These are phyloP conservation scores for Tulasnella sp. DNA, from an alignment of 768 basidiomycete species.

Conservation along the genomic window DNA sequence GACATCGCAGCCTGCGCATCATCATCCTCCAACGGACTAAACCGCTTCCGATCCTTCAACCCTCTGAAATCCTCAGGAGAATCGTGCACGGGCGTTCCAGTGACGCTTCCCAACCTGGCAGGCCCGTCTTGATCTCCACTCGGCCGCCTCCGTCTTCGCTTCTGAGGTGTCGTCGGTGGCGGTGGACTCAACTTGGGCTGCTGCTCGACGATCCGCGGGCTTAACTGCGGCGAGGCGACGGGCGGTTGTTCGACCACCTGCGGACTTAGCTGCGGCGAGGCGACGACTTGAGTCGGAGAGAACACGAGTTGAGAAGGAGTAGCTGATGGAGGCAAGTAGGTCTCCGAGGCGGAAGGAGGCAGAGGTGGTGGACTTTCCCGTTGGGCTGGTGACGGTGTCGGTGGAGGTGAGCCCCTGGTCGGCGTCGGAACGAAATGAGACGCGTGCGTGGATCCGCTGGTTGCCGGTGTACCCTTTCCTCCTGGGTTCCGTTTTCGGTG, in stretches of 20 bases:
- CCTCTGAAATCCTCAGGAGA: slow-evolving; percentile 14
- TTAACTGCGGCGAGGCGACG: neutral
- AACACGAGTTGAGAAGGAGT: neutral
- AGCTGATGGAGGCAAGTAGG: neutral
- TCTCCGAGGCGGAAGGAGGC: neutral
- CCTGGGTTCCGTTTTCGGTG: neutral
- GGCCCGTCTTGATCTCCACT: neutral
- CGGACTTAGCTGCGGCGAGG: neutral
- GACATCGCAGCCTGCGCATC: slow-evolving; percentile 22
- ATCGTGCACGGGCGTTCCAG: slow-evolving; percentile 13
- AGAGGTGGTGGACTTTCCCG: neutral
- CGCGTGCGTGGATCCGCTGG: neutral
- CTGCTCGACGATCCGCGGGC: neutral
- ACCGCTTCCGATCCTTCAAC: neutral
- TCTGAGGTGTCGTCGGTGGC: neutral
- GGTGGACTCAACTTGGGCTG: neutral
- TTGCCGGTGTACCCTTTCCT: neutral
- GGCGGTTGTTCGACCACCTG: no score
- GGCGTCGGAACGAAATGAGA: neutral
- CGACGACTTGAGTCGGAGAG: neutral
- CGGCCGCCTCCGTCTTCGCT: neutral
- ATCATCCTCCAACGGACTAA: slow-evolving; percentile 15
- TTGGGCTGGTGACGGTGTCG: neutral
- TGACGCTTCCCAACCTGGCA: slow-evolving; percentile 11
- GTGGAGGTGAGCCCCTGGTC: neutral